phyloP scores from a whole-genome alignment of 2,329 filamentous ascomycete genomes.

The Periconia macrospinosa region DNA sequence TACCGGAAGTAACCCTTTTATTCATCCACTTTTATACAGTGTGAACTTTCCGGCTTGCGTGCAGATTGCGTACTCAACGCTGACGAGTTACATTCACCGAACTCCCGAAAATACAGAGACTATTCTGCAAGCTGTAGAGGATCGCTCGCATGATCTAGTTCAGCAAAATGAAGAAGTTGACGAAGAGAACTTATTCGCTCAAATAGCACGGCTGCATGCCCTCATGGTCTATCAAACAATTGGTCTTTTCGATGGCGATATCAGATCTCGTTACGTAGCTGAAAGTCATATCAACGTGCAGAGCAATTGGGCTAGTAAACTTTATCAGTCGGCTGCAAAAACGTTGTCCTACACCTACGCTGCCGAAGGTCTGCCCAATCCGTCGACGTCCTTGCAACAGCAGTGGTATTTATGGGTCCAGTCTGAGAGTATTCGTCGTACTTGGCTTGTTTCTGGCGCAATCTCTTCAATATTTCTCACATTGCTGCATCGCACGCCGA shows the following conservation, averaged over 20 bases:
- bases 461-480: slow-evolving; percentile 5
- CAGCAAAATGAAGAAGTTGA: not conserved
- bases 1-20: slow-evolving; percentile 33
- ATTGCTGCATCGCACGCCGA: slow-evolving; percentile 9
- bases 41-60: slow-evolving; percentile 23
- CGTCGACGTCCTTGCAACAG: not conserved
- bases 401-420: slow-evolving; percentile 14
- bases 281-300: slow-evolving; percentile 29
- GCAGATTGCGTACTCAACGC: slow-evolving; percentile 33
- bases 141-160: slow-evolving; percentile 6
- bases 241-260: slow-evolving; percentile 55
- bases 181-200: slow-evolving; percentile 4
- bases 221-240: slow-evolving; percentile 56
- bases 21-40: slow-evolving; percentile 34
- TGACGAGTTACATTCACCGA: slow-evolving; percentile 11
- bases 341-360: not conserved
- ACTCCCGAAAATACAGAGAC: slow-evolving; percentile 12
- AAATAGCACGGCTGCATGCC: slow-evolving; percentile 36
- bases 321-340: not conserved
- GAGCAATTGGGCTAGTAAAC: not conserved
- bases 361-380: not conserved
- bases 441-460: slow-evolving; percentile 7
- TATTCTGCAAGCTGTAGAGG: slow-evolving; percentile 13
- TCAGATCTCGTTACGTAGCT: slow-evolving; percentile 45
- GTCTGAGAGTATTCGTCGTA: slow-evolving; percentile 14